Conservation (phyloP, 106 monocot genomes). For the Dendrobium huoshanense region DNA sequence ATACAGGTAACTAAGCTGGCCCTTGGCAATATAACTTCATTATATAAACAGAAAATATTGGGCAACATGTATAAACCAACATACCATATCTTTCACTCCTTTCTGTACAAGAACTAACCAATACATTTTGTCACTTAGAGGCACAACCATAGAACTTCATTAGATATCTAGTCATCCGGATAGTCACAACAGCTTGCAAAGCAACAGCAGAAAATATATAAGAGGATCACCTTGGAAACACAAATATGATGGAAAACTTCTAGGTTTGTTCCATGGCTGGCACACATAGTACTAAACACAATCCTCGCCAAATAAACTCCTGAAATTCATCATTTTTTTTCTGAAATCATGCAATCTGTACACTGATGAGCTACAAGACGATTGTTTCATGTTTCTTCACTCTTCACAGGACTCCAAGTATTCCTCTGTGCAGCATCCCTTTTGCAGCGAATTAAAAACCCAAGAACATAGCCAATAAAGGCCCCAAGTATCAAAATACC, state of each 20-base stretch:
- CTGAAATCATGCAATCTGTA: not conserved
- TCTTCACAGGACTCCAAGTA: constrained; percentile 68
- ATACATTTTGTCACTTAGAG: not conserved
- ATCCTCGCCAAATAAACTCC: not conserved
- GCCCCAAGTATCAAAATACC: constrained; percentile 41
- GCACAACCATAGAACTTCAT: not conserved
- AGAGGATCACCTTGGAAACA: not conserved
- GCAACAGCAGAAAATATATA: not conserved
- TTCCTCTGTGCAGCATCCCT: constrained; percentile 26
- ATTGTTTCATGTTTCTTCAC: constrained; percentile 34
- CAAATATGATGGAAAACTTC: not conserved
- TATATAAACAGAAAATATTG: too few relatives aligned
- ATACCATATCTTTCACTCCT: not conserved
- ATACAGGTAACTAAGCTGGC: not conserved
- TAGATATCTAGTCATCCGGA: not conserved
- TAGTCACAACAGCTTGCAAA: not conserved
- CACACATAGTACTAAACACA: not conserved
- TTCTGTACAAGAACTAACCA: not conserved
- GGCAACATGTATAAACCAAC: not conserved
- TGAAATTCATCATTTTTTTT: not conserved
- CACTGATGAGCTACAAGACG: not conserved
- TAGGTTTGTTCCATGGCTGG: not conserved
- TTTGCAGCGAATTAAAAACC: constrained; percentile 46
- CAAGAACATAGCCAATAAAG: constrained; percentile 57
- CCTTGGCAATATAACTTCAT: too few relatives aligned